Conservation (phyloP, 2,329 filamentous ascomycete species). For the Sporothrix brasiliensis region DNA sequence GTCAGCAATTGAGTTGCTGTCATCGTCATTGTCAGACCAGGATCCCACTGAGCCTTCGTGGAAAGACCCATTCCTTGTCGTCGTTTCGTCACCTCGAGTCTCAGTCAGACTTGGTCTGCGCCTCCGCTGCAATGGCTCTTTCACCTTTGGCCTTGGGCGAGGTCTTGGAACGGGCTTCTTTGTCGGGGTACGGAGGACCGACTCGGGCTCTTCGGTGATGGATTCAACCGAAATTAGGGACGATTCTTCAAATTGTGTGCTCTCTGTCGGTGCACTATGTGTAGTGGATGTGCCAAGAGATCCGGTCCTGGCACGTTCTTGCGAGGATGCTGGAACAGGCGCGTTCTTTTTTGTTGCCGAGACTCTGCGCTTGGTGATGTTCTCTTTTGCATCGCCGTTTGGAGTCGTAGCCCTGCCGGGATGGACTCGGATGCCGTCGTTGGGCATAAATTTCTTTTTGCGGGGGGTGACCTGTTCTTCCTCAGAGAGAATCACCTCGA, state of each 20-base stretch:
- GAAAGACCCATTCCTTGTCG: conserved; percentile 40
- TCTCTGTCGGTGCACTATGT: conserved; percentile 31
- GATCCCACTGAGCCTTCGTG: conserved; percentile 36
- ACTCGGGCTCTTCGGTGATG: conserved; percentile 40
- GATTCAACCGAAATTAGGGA: not conserved
- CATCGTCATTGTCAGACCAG: conserved; percentile 29
- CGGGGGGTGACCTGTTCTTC: not conserved
- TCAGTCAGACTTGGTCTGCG: conserved; percentile 41
- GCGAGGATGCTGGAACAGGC: conserved; percentile 38
- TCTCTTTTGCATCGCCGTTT: not conserved
- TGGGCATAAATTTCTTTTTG: conserved; percentile 31
- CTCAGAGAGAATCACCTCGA: conserved; percentile 16
- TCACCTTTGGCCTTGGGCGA: conserved; percentile 27
- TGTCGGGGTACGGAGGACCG: conserved; percentile 39
- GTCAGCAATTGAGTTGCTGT: conserved; percentile 41
- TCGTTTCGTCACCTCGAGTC: conserved; percentile 41
- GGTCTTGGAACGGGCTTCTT: conserved; percentile 33
- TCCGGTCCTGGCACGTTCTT: conserved; percentile 3
- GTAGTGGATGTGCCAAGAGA: conserved; percentile 21
- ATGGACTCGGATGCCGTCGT: conserved; percentile 41
- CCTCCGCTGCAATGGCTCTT: conserved; percentile 36
- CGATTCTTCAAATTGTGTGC: not conserved
- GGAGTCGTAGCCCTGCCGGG: conserved; percentile 30
- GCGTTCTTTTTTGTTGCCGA: conserved; percentile 25
- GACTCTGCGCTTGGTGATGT: not conserved